Evolutionary conservation across 129 eudicot species (phyloP).

Genomic region (Oenanthe sinensis): DNA sequence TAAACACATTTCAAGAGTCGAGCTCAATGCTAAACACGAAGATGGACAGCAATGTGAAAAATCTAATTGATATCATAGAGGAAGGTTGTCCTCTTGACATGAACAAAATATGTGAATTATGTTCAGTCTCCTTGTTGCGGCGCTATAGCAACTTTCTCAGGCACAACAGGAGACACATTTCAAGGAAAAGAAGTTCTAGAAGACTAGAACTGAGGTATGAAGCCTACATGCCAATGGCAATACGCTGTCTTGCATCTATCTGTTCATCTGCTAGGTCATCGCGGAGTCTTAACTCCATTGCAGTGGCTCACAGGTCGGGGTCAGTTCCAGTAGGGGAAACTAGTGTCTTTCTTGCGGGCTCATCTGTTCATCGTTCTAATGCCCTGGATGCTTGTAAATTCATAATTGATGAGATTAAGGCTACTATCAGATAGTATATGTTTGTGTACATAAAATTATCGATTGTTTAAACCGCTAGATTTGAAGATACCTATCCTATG

Average conservation of each 20-base stretch:
- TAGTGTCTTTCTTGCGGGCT: no score
- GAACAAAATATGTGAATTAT: conserved; percentile 59
- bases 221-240: conserved; percentile 94
- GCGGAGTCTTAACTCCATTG: conserved; percentile 61
- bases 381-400: no score
- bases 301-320: no score
- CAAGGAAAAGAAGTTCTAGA: conserved; percentile 50
- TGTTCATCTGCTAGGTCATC: conserved; percentile 64
- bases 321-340: no score
- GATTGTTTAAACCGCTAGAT: no score
- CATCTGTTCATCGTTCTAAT: no score
- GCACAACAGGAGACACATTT: conserved; percentile 78
- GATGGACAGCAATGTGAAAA: conserved; percentile 59
- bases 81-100: conserved; percentile 55
- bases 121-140: conserved; percentile 74
- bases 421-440: conserved; percentile 17
- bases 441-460: no score
- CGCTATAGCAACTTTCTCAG: conserved; percentile 79
- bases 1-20: neutral
- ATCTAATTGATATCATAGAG: conserved; percentile 63
- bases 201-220: conserved; percentile 64
- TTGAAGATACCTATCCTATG: no score
- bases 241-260: conserved; percentile 63
- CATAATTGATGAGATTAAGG: conserved; percentile 48
- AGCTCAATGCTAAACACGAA: neutral